phyloP scores from a whole-genome alignment of 441 rosid species.

The Corymbia citriodora region DNA sequence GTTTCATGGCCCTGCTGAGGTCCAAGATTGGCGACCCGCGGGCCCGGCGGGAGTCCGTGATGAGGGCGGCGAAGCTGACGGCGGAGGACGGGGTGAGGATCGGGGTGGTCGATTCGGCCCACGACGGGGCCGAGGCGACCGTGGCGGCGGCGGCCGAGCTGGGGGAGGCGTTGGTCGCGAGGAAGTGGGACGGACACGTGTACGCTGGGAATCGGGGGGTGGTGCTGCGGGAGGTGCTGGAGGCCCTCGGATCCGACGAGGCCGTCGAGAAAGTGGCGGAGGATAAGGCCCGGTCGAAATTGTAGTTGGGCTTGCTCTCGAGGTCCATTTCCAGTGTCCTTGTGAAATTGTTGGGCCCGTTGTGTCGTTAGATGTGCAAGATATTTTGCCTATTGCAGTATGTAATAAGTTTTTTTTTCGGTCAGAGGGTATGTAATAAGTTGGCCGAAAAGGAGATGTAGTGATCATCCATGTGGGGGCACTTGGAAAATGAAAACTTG shows the following conservation, averaged over 20 bases:
- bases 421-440: background rate
- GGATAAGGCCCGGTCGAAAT: background rate
- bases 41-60: constrained; percentile 30
- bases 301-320: background rate
- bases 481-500: too few relatives aligned
- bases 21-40: constrained; percentile 31
- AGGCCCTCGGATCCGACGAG: constrained; percentile 21
- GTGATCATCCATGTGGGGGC: too few relatives aligned
- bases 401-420: too few relatives aligned
- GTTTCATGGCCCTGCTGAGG: constrained; percentile 34
- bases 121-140: constrained; percentile 39
- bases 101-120: constrained; percentile 37
- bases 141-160: constrained; percentile 36
- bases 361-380: background rate
- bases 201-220: constrained; percentile 42
- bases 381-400: background rate
- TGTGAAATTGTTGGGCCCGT: background rate
- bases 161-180: constrained; percentile 32
- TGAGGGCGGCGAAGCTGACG: constrained; percentile 48
- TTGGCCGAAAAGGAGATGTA: background rate
- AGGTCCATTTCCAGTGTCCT: background rate
- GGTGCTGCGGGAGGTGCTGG: constrained; percentile 27
- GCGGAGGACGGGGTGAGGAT: constrained; percentile 33
- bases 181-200: constrained; percentile 43
- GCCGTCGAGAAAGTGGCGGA: background rate